Evolutionary conservation across 345 rosid genomes (phyloP).

Genomic region (Zanthoxylum bungeanum): DNA sequence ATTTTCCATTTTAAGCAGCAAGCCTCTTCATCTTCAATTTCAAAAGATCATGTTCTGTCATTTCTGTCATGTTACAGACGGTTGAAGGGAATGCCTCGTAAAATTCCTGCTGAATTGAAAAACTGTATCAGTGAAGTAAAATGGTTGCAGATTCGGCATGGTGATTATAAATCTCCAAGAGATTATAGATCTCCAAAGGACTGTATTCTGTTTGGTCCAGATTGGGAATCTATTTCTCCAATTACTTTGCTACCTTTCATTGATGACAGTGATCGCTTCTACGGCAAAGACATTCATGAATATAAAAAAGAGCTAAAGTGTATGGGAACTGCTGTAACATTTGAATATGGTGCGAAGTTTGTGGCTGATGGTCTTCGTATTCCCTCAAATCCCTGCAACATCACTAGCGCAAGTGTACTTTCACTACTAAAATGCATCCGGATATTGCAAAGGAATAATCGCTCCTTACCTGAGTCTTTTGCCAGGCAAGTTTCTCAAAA

Average conservation of each 20-base stretch:
- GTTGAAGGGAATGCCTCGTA: conserved; percentile 15
- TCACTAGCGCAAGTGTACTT: conserved; percentile 30
- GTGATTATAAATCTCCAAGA: conserved; percentile 46
- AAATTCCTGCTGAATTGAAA: conserved; percentile 32
- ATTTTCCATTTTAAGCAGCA: conserved; percentile 29
- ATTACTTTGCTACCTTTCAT: conserved; percentile 58
- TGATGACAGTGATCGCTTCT: conserved; percentile 44
- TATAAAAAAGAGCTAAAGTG: conserved; percentile 46
- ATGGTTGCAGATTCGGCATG: conserved; percentile 62
- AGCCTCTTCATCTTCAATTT: conserved; percentile 30
- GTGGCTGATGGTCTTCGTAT: conserved; percentile 39
- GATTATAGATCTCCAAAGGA: conserved; percentile 45
- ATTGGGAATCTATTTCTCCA: conserved; percentile 52
- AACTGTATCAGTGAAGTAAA: conserved; percentile 30
- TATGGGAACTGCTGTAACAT: conserved; percentile 38
- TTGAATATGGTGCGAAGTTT: conserved; percentile 46
- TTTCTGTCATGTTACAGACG: conserved; percentile 46
- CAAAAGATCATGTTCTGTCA: conserved; percentile 29
- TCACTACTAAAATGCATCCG: conserved; percentile 48
- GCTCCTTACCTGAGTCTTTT: conserved; percentile 31
- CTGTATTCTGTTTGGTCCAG: conserved; percentile 52
- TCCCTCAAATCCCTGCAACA: conserved; percentile 22
- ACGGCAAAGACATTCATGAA: conserved; percentile 41
- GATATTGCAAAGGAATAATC: conserved; percentile 18
- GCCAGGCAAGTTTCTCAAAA: conserved; percentile 27